phyloP scores from a whole-genome alignment of 1,284 basidiomycete species.

The Ustilago bromivora region DNA sequence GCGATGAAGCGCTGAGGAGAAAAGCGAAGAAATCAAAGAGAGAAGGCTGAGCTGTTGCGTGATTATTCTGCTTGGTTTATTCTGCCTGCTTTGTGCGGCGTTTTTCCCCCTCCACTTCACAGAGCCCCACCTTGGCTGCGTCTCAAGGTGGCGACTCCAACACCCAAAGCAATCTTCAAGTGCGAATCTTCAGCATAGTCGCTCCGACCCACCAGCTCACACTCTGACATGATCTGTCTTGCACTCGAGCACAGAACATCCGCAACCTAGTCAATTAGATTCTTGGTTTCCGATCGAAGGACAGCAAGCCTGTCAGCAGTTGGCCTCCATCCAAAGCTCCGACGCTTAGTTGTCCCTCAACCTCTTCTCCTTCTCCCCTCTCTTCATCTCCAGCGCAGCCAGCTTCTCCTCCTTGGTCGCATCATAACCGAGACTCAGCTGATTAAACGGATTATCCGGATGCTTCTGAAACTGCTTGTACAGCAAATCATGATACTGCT shows the following conservation, averaged over 20 bases:
- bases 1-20: neutral
- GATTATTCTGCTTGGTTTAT: neutral
- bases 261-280: too few relatives aligned
- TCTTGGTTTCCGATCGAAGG: too few relatives aligned
- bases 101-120: neutral
- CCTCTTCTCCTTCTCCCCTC: conserved; percentile 65
- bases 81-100: neutral
- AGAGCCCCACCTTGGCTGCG: neutral
- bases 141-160: neutral
- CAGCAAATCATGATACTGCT: conserved; percentile 78
- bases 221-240: too few relatives aligned
- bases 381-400: conserved; percentile 75
- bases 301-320: too few relatives aligned
- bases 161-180: too few relatives aligned
- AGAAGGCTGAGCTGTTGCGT: neutral
- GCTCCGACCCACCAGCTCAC: too few relatives aligned
- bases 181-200: too few relatives aligned
- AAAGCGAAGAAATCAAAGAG: too few relatives aligned
- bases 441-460: conserved; percentile 84
- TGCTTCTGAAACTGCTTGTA: conserved; percentile 76
- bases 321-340: too few relatives aligned
- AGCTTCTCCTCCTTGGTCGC: conserved; percentile 85
- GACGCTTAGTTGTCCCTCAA: conserved; percentile 29
- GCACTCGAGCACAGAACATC: too few relatives aligned
- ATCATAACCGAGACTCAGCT: conserved; percentile 77